Evolutionary conservation across 106 monocot species (phyloP).

Genomic region (Posidonia australis): DNA sequence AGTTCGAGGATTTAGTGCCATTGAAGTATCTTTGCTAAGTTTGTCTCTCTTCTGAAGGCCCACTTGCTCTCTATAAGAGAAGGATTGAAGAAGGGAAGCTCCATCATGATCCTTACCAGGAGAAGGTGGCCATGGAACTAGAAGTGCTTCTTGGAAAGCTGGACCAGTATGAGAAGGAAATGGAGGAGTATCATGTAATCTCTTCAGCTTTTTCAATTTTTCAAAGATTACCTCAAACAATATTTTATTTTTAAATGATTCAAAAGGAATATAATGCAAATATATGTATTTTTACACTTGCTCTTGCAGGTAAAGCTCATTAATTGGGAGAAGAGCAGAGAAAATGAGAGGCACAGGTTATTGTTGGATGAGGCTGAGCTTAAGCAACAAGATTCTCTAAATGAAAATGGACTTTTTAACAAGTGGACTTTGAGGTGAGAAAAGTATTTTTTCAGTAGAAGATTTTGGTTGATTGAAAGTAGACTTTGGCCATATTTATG

Average conservation of each 20-base stretch:
- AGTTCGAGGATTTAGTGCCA: not conserved
- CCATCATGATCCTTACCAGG: constrained; percentile 57
- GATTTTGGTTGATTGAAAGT: not conserved
- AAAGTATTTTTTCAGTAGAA: not conserved
- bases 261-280: too few species aligned
- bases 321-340: constrained; percentile 68
- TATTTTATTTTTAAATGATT: not conserved
- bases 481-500: too few species aligned
- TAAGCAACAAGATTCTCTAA: constrained; percentile 59
- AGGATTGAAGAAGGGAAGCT: constrained; percentile 80
- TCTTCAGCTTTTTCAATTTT: constrained; percentile 5
- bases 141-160: constrained; percentile 54
- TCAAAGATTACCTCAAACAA: not conserved
- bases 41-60: constrained; percentile 49
- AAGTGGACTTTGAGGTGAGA: constrained; percentile 38
- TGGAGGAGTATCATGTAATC: constrained; percentile 89
- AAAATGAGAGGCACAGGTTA: constrained; percentile 45
- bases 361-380: constrained; percentile 62
- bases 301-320: constrained; percentile 38
- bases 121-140: constrained; percentile 64
- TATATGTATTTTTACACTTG: not conserved
- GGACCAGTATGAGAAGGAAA: constrained; percentile 64
- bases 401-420: constrained; percentile 24
- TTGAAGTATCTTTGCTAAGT: not conserved
- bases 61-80: constrained; percentile 58